phyloP scores from a whole-genome alignment of 768 basidiomycete genomes.

The Boletus bicolor region DNA sequence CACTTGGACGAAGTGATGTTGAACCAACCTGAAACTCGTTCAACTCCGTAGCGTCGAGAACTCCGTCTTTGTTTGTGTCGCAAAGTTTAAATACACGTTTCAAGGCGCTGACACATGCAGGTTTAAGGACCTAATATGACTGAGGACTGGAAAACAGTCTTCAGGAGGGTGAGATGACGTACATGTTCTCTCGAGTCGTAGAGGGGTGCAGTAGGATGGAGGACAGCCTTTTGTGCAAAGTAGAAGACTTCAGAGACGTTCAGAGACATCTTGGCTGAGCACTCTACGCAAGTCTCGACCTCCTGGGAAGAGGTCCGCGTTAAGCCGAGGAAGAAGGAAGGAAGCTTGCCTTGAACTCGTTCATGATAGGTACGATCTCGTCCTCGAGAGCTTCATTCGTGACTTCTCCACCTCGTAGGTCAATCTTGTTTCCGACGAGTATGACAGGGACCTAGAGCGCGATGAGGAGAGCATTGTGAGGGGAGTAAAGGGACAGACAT shows the following conservation, averaged over 20 bases:
- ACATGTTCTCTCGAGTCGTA: conserved; percentile 97
- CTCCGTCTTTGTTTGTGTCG: conserved; percentile 90
- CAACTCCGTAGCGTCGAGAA: conserved; percentile 85
- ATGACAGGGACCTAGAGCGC: conserved; percentile 83
- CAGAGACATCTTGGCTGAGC: conserved; percentile 84
- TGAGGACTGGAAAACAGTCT: conserved; percentile 10
- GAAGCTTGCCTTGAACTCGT: conserved; percentile 86
- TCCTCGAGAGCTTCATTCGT: conserved; percentile 93
- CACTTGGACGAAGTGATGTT: neutral
- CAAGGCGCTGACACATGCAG: conserved; percentile 83
- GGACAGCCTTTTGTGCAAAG: conserved; percentile 96
- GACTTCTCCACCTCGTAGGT: conserved; percentile 87
- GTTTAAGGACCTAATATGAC: conserved; percentile 75
- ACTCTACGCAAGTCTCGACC: conserved; percentile 97
- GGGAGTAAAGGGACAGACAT: conserved; percentile 50
- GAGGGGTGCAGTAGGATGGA: conserved; percentile 94
- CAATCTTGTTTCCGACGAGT: conserved; percentile 97
- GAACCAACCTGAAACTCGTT: conserved; percentile 91
- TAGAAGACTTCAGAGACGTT: conserved; percentile 98
- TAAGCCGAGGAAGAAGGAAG: neutral
- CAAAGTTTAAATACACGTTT: conserved; percentile 95
- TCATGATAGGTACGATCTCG: conserved; percentile 96
- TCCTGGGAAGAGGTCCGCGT: conserved; percentile 52
- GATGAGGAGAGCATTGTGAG: conserved; percentile 5
- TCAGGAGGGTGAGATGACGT: conserved; percentile 28